These are phyloP conservation scores for Boletus rufocinnamomeus DNA, from an alignment of 768 basidiomycete genomes.

Conservation along the genomic window DNA sequence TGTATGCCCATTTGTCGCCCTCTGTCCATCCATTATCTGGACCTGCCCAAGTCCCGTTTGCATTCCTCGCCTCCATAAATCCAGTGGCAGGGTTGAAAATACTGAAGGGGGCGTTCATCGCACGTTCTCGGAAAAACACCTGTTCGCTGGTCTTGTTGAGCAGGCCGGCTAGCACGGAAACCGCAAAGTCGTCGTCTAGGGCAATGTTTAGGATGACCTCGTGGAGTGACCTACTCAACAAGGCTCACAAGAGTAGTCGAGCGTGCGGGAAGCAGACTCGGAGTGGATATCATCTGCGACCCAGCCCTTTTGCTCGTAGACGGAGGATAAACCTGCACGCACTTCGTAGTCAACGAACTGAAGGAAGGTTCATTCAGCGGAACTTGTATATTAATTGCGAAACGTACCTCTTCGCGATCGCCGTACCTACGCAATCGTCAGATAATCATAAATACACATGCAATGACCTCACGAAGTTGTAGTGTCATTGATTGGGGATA, in stretches of 20 bases:
- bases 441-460: background rate
- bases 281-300: conserved; percentile 80
- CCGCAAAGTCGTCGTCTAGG: conserved; percentile 77
- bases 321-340: conserved; percentile 71
- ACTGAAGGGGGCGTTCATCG: conserved; percentile 56
- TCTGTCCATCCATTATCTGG: conserved; percentile 78
- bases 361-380: background rate
- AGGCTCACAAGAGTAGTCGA: conserved; percentile 73
- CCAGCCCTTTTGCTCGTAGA: conserved; percentile 70
- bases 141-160: conserved; percentile 54
- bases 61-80: conserved; percentile 81
- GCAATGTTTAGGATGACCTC: background rate
- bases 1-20: conserved; percentile 77
- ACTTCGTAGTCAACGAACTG: conserved; percentile 80
- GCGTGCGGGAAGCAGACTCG: conserved; percentile 74
- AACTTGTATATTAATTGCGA: background rate
- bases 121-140: conserved; percentile 54
- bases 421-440: conserved; percentile 47
- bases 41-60: conserved; percentile 72
- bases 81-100: conserved; percentile 68
- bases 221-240: background rate
- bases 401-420: conserved; percentile 68
- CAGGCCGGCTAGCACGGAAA: conserved; percentile 58
- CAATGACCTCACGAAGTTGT: conserved; percentile 46
- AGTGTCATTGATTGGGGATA: conserved; percentile 58